Percentiles rank a stretch among this genome's conserved stretches.
Evolutionary conservation across 2,329 filamentous ascomycete genomes (phyloP).

Genomic region (Cadophora luteo-olivacea): DNA sequence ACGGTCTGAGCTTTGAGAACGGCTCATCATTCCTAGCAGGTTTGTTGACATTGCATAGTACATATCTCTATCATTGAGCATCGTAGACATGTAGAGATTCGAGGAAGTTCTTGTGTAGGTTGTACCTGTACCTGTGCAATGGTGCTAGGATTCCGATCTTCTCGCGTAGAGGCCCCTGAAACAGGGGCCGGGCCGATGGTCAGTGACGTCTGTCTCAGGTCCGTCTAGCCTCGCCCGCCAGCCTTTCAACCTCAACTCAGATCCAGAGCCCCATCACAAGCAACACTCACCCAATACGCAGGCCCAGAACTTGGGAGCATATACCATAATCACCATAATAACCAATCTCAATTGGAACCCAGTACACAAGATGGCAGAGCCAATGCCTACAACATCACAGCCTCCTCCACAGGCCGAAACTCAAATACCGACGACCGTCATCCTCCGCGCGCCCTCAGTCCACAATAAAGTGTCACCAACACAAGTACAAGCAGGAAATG

Average conservation of each 20-base stretch:
- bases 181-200: background rate
- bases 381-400: background rate
- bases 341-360: background rate
- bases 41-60: too few relatives aligned
- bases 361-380: background rate
- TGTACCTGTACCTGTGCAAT: too few relatives aligned
- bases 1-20: background rate
- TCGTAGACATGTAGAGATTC: too few relatives aligned
- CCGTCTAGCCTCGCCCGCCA: background rate
- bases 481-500: background rate
- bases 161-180: background rate
- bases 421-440: conserved; percentile 6
- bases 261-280: background rate
- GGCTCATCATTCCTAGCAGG: background rate
- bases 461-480: background rate
- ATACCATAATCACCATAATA: background rate
- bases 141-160: too few relatives aligned
- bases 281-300: background rate
- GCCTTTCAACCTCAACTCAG: background rate
- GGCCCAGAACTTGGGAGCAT: background rate
- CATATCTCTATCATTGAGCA: too few relatives aligned
- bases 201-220: background rate
- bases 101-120: too few relatives aligned
- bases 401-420: background rate
- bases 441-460: conserved; percentile 4